Percentiles rank a stretch among this genome's conserved stretches.
Conservation (phyloP, 106 monocot genomes). For the Allium cepa region DNA sequence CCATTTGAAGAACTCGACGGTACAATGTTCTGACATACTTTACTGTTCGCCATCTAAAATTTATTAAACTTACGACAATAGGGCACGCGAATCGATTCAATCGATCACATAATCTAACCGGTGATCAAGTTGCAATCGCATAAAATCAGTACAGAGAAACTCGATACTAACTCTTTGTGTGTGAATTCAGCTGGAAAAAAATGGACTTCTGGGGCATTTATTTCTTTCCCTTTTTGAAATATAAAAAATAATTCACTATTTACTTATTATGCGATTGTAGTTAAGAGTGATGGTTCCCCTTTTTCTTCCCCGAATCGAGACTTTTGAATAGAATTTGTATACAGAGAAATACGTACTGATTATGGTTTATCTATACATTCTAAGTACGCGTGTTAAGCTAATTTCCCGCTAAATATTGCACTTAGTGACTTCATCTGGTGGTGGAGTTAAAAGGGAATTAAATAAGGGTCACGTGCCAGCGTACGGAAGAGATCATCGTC, state of each 20-base stretch:
- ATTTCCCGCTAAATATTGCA: neutral
- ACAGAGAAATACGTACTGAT: neutral
- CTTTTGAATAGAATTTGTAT: neutral
- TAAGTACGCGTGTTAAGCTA: neutral
- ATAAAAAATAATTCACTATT: neutral
- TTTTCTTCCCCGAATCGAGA: constrained; percentile 8
- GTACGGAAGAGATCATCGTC: neutral
- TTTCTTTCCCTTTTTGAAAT: neutral
- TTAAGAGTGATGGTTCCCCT: neutral
- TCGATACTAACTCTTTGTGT: neutral
- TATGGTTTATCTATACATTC: neutral
- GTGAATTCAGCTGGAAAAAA: neutral
- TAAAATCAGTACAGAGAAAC: neutral
- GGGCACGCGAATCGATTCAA: constrained; percentile 7
- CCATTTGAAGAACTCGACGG: constrained; percentile 16
- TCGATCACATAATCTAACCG: neutral
- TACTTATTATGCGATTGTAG: too few relatives aligned
- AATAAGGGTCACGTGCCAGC: neutral
- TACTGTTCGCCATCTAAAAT: constrained; percentile 17
- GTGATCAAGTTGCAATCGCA: neutral
- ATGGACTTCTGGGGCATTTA: neutral
- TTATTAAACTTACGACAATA: neutral
- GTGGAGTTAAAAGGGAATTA: neutral
- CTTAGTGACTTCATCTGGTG: neutral
- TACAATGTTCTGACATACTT: constrained; percentile 18